phyloP scores from a whole-genome alignment of 345 rosid genomes.

The Erysimum cheiranthoides region DNA sequence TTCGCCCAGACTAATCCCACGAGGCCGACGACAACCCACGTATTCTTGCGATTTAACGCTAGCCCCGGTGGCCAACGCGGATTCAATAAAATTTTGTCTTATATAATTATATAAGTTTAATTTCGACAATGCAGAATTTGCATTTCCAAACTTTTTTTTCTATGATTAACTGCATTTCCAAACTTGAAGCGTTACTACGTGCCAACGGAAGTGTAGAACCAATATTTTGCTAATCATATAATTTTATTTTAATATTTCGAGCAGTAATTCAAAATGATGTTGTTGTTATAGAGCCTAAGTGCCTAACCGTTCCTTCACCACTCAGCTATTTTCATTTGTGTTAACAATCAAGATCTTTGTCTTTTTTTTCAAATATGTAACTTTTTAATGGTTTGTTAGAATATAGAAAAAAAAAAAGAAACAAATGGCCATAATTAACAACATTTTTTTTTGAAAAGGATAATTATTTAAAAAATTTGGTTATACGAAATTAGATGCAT shows the following conservation, averaged over 20 bases:
- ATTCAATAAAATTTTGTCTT: not conserved
- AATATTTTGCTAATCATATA: slow-evolving; percentile 11
- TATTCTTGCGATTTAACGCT: too few species aligned
- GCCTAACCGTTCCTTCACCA: not conserved
- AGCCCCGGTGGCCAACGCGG: too few species aligned
- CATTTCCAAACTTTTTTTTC: not conserved
- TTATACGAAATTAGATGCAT: too few species aligned
- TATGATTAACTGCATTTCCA: not conserved
- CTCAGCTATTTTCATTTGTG: too few species aligned
- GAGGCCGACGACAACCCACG: too few species aligned
- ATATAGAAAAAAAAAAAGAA: not conserved
- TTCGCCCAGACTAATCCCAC: too few species aligned
- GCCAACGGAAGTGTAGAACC: not conserved
- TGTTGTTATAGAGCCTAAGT: not conserved
- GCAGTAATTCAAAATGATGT: too few species aligned
- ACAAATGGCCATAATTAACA: not conserved
- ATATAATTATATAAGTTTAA: not conserved
- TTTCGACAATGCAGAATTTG: not conserved
- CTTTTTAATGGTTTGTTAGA: not conserved
- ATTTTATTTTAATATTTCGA: not conserved
- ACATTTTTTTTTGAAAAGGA: too few species aligned
- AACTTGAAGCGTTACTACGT: not conserved
- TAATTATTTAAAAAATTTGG: too few species aligned
- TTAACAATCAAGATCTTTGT: not conserved
- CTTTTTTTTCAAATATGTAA: too few species aligned